These are phyloP conservation scores for Amphirosellinia nigrospora DNA, from an alignment of 495 filamentous ascomycete species.

Conservation along the genomic window DNA sequence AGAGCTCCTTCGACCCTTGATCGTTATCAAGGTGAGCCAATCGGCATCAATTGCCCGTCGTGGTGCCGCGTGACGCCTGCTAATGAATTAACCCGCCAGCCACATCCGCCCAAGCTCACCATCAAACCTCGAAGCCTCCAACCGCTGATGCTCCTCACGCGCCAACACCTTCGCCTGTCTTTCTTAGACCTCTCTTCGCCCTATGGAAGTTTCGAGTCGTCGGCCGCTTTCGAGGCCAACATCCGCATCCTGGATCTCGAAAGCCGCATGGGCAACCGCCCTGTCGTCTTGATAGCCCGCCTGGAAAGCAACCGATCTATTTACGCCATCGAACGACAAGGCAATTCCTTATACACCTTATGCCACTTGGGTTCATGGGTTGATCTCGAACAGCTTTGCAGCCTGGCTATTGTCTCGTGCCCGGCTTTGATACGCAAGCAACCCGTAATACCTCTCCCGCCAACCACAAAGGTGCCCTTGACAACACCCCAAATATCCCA, in stretches of 20 bases:
- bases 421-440: slow-evolving; percentile 31
- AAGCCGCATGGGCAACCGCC: slow-evolving; percentile 54
- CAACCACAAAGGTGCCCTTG: slow-evolving; percentile 30
- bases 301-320: slow-evolving; percentile 62
- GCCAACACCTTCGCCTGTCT: slow-evolving; percentile 63
- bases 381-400: slow-evolving; percentile 54
- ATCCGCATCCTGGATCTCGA: slow-evolving; percentile 68
- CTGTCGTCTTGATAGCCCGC: slow-evolving; percentile 70
- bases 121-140: slow-evolving; percentile 65
- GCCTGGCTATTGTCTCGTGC: slow-evolving; percentile 48
- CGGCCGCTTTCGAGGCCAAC: slow-evolving; percentile 63
- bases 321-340: slow-evolving; percentile 77
- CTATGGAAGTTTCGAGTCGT: slow-evolving; percentile 55
- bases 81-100: slow-evolving; percentile 52
- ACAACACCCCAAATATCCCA: slow-evolving; percentile 48
- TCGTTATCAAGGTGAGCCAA: slow-evolving; percentile 56
- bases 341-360: slow-evolving; percentile 68
- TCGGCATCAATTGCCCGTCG: neutral
- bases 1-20: slow-evolving; percentile 53
- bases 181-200: slow-evolving; percentile 64
- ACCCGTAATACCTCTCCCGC: slow-evolving; percentile 14
- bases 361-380: slow-evolving; percentile 74
- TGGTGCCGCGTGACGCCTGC: slow-evolving; percentile 1
- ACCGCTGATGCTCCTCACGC: slow-evolving; percentile 66
- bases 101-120: slow-evolving; percentile 61